Conservation (phyloP, 1,284 basidiomycete species). For the Sphagnurus paluster region DNA sequence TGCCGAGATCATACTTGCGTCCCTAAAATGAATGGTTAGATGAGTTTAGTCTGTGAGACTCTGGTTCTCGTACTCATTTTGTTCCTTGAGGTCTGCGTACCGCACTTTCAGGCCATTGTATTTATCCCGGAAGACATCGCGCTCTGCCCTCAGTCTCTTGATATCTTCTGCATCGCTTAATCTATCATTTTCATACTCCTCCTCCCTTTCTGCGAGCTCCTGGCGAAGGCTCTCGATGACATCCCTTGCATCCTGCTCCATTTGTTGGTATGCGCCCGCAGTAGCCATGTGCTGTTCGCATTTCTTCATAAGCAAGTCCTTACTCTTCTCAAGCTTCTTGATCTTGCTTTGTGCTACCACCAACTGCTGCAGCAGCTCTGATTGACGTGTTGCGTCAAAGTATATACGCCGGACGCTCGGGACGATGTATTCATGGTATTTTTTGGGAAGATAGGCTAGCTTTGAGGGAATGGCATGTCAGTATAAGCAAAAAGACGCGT, state of each 20-base stretch:
- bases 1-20: too few relatives aligned
- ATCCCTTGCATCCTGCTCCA: slow-evolving; percentile 29
- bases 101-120: slow-evolving; percentile 7
- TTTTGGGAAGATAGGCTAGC: slow-evolving; percentile 53
- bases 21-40: too few relatives aligned
- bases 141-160: background rate
- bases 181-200: background rate
- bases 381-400: slow-evolving; percentile 39
- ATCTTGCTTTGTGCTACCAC: slow-evolving; percentile 33
- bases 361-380: slow-evolving; percentile 29
- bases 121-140: background rate
- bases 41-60: too few relatives aligned
- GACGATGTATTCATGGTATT: slow-evolving; percentile 59
- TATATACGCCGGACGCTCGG: slow-evolving; percentile 59
- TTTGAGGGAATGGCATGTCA: slow-evolving; percentile 34
- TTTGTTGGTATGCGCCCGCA: slow-evolving; percentile 29
- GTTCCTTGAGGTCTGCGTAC: background rate
- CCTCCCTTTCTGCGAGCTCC: background rate
- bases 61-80: slow-evolving; percentile 1
- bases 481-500: background rate
- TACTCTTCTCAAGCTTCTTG: slow-evolving; percentile 36
- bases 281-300: slow-evolving; percentile 36
- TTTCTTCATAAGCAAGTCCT: slow-evolving; percentile 39
- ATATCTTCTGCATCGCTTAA: background rate
- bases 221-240: slow-evolving; percentile 1